These are phyloP conservation scores for Termitomyces sp. DNA, from an alignment of 768 basidiomycete genomes.

Conservation along the genomic window DNA sequence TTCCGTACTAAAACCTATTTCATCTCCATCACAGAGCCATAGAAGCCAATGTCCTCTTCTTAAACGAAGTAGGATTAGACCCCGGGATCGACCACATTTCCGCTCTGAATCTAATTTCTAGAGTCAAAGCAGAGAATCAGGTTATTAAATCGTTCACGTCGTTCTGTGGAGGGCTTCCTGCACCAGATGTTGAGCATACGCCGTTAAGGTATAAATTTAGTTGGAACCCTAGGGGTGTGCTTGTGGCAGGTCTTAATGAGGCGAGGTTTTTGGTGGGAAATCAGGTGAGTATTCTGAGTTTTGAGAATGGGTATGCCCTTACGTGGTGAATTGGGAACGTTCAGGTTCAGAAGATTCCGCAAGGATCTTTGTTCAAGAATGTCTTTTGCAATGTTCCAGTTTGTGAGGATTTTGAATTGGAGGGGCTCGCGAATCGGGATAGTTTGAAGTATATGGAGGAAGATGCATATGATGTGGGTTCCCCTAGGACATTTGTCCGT, in stretches of 20 bases:
- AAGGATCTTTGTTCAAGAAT: constrained; percentile 48
- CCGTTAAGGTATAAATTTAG: constrained; percentile 92
- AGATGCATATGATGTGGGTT: constrained; percentile 59
- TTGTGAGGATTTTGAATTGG: constrained; percentile 57
- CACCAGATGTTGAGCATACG: constrained; percentile 59
- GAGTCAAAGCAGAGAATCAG: constrained; percentile 48
- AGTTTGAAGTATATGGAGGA: constrained; percentile 69
- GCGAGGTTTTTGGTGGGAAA: constrained; percentile 62
- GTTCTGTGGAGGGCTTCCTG: constrained; percentile 91
- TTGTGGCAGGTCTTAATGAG: constrained; percentile 72
- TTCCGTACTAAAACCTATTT: too few relatives aligned
- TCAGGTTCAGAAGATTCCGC: constrained; percentile 47
- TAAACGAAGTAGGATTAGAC: constrained; percentile 90
- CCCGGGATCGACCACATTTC: constrained; percentile 90
- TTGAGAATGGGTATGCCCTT: too few relatives aligned
- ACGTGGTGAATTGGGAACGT: too few relatives aligned
- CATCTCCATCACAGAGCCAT: constrained; percentile 53
- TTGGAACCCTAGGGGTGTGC: constrained; percentile 87
- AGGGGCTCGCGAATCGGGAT: constrained; percentile 86
- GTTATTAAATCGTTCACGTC: constrained; percentile 72
- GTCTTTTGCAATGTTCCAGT: constrained; percentile 69
- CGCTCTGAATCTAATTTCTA: constrained; percentile 65
- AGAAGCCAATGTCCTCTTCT: constrained; percentile 60
- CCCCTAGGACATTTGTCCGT: constrained; percentile 66
- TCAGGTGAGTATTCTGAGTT: constrained; percentile 37